Evolutionary conservation across 2,329 filamentous ascomycete species (phyloP).

Genomic region (Basipetospora chlamydospora): DNA sequence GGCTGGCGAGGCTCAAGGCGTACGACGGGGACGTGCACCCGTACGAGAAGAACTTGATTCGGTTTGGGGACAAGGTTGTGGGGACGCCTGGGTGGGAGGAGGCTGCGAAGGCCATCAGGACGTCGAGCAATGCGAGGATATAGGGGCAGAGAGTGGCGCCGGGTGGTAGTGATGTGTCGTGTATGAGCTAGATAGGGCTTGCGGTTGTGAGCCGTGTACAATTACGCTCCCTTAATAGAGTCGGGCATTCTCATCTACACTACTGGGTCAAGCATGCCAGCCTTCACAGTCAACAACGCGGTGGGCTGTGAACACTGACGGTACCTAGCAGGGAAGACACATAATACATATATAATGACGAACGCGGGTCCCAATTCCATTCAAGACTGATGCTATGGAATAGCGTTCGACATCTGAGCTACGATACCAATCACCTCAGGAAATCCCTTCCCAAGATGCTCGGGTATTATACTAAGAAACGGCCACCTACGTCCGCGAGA

Average conservation of each 20-base stretch:
- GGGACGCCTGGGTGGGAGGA: conserved; percentile 39
- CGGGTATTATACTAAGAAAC: no score
- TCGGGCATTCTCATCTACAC: neutral
- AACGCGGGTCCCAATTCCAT: no score
- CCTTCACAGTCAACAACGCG: no score
- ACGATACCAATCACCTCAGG: no score
- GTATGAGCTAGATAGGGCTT: neutral
- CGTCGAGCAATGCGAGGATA: conserved; percentile 34
- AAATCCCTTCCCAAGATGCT: no score
- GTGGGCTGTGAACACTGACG: no score
- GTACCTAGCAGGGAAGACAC: no score
- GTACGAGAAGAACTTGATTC: conserved; percentile 76
- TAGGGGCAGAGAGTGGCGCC: conserved; percentile 16
- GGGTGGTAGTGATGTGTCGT: neutral
- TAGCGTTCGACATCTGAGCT: no score
- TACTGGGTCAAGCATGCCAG: no score
- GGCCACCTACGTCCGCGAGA: conserved; percentile 45
- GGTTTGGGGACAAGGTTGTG: conserved; percentile 47
- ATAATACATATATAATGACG: no score
- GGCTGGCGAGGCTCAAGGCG: conserved; percentile 79
- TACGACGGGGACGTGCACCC: conserved; percentile 91
- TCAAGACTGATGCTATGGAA: no score
- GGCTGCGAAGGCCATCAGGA: conserved; percentile 33
- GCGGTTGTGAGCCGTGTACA: conserved; percentile 2
- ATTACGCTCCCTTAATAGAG: conserved; percentile 1